phyloP scores from a whole-genome alignment of 208 protist genomes.

The Crithidia expoeki region DNA sequence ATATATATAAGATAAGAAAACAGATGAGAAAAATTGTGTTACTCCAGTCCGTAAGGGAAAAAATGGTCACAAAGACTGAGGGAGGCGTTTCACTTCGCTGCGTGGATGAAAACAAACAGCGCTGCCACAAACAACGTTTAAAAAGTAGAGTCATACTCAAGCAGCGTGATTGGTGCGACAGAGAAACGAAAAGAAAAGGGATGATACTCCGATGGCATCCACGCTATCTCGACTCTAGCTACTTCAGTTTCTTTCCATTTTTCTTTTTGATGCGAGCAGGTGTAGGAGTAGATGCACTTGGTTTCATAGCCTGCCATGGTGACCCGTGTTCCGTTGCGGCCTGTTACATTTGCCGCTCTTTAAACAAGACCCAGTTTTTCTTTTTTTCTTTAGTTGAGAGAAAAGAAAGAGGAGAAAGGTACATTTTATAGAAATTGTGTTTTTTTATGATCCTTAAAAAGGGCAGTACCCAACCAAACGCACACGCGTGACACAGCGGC shows the following conservation, averaged over 20 bases:
- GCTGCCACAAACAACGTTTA: constrained; percentile 1
- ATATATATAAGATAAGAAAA: neutral
- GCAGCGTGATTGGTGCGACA: neutral
- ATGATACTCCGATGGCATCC: neutral
- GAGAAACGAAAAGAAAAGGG: neutral
- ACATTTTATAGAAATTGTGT: neutral
- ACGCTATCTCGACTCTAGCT: no score
- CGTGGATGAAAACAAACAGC: neutral
- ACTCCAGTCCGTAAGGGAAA: neutral
- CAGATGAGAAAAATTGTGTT: neutral
- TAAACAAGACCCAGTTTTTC: no score
- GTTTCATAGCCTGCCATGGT: neutral
- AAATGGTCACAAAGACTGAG: no score
- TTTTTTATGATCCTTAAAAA: neutral
- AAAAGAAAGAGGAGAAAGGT: neutral
- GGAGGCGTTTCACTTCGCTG: neutral
- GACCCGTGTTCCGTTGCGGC: neutral
- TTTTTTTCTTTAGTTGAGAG: neutral
- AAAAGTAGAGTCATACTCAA: neutral
- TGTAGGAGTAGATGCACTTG: neutral
- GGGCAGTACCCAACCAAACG: neutral
- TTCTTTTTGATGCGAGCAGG: neutral
- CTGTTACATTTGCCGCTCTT: neutral
- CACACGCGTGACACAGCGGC: neutral
- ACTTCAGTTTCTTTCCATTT: neutral